Percentiles rank a stretch among this genome's conserved stretches.
Evolutionary conservation across 2,329 filamentous ascomycete genomes (phyloP).

Genomic region (Trichoderma sp.): DNA sequence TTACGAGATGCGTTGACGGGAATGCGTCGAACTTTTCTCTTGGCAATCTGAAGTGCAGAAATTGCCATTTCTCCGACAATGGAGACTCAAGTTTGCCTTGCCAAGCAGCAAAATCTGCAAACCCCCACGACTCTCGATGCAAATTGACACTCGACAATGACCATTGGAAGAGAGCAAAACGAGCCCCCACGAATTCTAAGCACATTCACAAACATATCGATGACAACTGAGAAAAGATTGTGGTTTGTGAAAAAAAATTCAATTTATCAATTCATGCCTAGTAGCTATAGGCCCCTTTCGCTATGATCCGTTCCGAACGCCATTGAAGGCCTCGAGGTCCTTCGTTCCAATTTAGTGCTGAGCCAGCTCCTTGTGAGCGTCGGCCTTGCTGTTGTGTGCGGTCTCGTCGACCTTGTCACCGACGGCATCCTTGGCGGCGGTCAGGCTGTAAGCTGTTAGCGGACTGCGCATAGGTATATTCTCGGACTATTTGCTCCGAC

Average conservation of each 20-base stretch:
- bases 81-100: not conserved
- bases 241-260: not conserved
- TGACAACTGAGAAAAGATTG: not conserved
- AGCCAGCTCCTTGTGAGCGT: constrained; percentile 47
- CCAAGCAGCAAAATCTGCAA: not conserved
- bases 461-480: too few species aligned
- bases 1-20: not conserved
- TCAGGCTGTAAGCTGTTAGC: constrained; percentile 45
- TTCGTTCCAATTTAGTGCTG: constrained; percentile 33
- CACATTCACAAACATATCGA: not conserved
- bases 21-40: not conserved
- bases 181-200: not conserved
- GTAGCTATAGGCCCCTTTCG: not conserved
- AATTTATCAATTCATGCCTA: constrained; percentile 23
- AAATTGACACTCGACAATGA: not conserved
- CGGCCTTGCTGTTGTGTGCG: constrained; percentile 47
- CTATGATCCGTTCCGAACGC: constrained; percentile 12
- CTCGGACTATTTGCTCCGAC: constrained; percentile 30
- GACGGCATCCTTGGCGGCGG: constrained; percentile 54
- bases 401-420: constrained; percentile 53
- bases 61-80: not conserved
- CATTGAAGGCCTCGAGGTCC: not conserved
- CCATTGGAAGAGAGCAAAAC: not conserved
- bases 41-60: not conserved
- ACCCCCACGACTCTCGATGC: not conserved